These are phyloP conservation scores for Talaromyces adpressus DNA, from an alignment of 495 filamentous ascomycete species.

Conservation along the genomic window DNA sequence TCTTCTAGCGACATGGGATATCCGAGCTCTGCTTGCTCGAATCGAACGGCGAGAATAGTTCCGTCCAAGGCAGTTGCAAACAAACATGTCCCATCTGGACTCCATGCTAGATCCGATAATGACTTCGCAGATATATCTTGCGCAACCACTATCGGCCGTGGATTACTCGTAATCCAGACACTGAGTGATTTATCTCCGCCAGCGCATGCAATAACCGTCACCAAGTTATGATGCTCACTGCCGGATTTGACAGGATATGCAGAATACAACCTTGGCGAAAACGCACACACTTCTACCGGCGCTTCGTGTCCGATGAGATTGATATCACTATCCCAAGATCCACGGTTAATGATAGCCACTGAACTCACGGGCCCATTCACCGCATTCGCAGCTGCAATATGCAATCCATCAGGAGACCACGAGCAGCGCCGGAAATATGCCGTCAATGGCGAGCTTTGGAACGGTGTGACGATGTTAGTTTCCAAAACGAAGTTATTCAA, in stretches of 20 bases:
- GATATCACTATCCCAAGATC: constrained; percentile 92
- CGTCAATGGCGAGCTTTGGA: constrained; percentile 80
- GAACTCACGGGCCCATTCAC: constrained; percentile 96
- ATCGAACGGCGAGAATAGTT: constrained; percentile 66
- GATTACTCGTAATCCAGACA: constrained; percentile 94
- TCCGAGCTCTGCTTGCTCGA: constrained; percentile 67
- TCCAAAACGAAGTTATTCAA: constrained; percentile 92
- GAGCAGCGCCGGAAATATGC: constrained; percentile 96
- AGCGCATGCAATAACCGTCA: constrained; percentile 93
- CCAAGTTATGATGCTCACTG: constrained; percentile 38
- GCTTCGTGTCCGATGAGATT: constrained; percentile 96
- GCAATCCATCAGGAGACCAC: constrained; percentile 95
- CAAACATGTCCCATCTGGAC: constrained; percentile 79
- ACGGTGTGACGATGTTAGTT: constrained; percentile 75
- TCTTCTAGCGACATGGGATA: constrained; percentile 70
- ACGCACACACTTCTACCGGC: constrained; percentile 93
- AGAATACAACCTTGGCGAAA: constrained; percentile 88
- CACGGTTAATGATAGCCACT: constrained; percentile 89
- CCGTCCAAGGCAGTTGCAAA: constrained; percentile 86
- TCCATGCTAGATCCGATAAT: constrained; percentile 91
- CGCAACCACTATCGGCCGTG: constrained; percentile 78
- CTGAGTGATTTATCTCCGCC: constrained; percentile 93
- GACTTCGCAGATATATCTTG: constrained; percentile 85
- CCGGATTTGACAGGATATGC: constrained; percentile 49
- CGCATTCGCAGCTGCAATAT: constrained; percentile 94